Evolutionary conservation across 2,329 filamentous ascomycete genomes (phyloP).

Genomic region (Acrocalymma vagum): DNA sequence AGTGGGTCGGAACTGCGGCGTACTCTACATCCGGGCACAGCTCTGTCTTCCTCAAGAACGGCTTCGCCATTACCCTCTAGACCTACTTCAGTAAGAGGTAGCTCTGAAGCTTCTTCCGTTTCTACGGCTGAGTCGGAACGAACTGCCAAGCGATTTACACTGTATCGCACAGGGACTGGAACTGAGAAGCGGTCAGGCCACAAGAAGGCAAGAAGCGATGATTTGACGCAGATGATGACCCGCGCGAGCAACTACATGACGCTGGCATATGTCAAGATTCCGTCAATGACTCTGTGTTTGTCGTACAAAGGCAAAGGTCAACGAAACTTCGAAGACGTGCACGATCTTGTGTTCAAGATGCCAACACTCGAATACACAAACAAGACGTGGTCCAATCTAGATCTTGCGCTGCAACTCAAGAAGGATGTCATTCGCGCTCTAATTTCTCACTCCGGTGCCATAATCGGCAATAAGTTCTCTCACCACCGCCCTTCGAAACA

Average conservation of each 20-base stretch:
- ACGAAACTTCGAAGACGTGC: slow-evolving; percentile 94
- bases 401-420: slow-evolving; percentile 90
- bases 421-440: slow-evolving; percentile 93
- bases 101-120: slow-evolving; percentile 31
- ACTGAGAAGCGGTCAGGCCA: slow-evolving; percentile 56
- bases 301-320: slow-evolving; percentile 97
- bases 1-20: slow-evolving; percentile 40
- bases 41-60: slow-evolving; percentile 17
- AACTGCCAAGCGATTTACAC: slow-evolving; percentile 44
- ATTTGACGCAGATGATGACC: slow-evolving; percentile 95
- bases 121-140: slow-evolving; percentile 41
- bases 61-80: slow-evolving; percentile 28
- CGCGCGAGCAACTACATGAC: slow-evolving; percentile 98
- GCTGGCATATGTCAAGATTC: slow-evolving; percentile 92
- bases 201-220: slow-evolving; percentile 77
- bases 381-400: slow-evolving; percentile 98
- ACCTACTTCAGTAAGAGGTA: slow-evolving; percentile 38
- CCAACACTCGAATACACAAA: slow-evolving; percentile 95
- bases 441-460: slow-evolving; percentile 93
- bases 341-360: slow-evolving; percentile 96
- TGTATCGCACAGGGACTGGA: slow-evolving; percentile 50
- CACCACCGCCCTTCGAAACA: slow-evolving; percentile 84
- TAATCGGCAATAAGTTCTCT: slow-evolving; percentile 96
- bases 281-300: slow-evolving; percentile 92
- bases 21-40: slow-evolving; percentile 39